phyloP scores from a whole-genome alignment of 2,329 filamentous ascomycete species.

The Aureobasidium subglaciale region DNA sequence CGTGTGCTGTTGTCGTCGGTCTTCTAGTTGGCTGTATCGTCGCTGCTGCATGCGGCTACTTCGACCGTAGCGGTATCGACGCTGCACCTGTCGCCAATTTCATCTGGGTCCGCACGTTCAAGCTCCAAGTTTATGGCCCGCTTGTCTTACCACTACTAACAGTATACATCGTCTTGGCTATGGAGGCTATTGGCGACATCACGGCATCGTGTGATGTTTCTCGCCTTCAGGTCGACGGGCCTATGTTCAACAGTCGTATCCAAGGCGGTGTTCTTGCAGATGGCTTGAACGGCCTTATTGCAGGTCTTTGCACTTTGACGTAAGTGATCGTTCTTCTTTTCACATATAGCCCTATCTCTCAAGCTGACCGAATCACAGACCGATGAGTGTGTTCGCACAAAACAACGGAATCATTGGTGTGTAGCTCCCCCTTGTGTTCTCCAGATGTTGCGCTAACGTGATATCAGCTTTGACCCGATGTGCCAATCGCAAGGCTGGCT shows the following conservation, averaged over 20 bases:
- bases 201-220: conserved; percentile 78
- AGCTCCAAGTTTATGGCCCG: conserved; percentile 62
- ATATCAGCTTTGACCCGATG: conserved; percentile 65
- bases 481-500: conserved; percentile 73
- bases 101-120: conserved; percentile 73
- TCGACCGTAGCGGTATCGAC: conserved; percentile 63
- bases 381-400: conserved; percentile 58
- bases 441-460: not conserved
- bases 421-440: not conserved
- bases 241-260: conserved; percentile 66
- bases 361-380: not conserved
- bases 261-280: conserved; percentile 75
- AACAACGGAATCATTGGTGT: conserved; percentile 58
- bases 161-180: conserved; percentile 61
- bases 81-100: conserved; percentile 65
- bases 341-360: not conserved
- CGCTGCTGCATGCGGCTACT: conserved; percentile 70
- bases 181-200: conserved; percentile 63
- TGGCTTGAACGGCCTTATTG: conserved; percentile 66
- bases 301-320: conserved; percentile 70
- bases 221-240: conserved; percentile 64
- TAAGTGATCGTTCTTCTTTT: not conserved
- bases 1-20: conserved; percentile 66
- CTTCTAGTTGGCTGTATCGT: conserved; percentile 68
- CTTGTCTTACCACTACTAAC: conserved; percentile 63